Evolutionary conservation across 129 eudicot genomes (phyloP).

Genomic region (Rutidosis leptorrhynchoides): DNA sequence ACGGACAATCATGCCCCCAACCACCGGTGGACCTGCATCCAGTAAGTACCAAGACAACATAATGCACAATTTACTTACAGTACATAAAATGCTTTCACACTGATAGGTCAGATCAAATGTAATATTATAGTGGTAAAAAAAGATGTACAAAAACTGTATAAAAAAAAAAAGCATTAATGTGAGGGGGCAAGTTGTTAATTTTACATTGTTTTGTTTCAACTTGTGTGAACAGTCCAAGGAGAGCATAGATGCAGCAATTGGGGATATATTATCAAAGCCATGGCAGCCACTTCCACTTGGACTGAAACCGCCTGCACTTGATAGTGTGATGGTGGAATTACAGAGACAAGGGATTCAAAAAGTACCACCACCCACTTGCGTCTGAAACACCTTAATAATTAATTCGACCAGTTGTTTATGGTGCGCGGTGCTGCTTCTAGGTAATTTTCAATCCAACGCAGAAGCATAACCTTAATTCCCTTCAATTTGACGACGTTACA

Average conservation of each 20-base stretch:
- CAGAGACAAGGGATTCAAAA: slow-evolving; percentile 81
- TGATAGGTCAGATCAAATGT: neutral
- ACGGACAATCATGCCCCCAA: slow-evolving; percentile 38
- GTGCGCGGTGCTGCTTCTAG: slow-evolving; percentile 24
- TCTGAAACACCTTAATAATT: slow-evolving; percentile 15
- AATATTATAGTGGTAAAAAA: neutral
- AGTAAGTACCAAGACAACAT: slow-evolving; percentile 34
- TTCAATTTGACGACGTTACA: slow-evolving; percentile 68
- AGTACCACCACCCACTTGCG: slow-evolving; percentile 62
- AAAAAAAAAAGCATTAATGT: too few relatives aligned
- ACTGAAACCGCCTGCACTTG: slow-evolving; percentile 76
- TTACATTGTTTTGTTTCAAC: neutral
- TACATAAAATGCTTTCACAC: neutral
- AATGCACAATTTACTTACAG: neutral
- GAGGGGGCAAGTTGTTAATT: neutral
- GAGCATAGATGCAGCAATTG: slow-evolving; percentile 86
- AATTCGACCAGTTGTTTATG: neutral
- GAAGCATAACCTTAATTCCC: slow-evolving; percentile 11
- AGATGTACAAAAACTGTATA: too few relatives aligned
- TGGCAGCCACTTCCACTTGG: slow-evolving; percentile 97
- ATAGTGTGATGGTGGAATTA: slow-evolving; percentile 76
- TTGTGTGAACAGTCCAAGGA: slow-evolving; percentile 62
- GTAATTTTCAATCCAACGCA: slow-evolving; percentile 35
- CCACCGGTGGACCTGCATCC: slow-evolving; percentile 74
- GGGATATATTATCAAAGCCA: slow-evolving; percentile 77